Percentiles rank a stretch among this genome's conserved stretches.
phyloP scores from a whole-genome alignment of 2,329 filamentous ascomycete species.

The Phyllosticta capitalensis region DNA sequence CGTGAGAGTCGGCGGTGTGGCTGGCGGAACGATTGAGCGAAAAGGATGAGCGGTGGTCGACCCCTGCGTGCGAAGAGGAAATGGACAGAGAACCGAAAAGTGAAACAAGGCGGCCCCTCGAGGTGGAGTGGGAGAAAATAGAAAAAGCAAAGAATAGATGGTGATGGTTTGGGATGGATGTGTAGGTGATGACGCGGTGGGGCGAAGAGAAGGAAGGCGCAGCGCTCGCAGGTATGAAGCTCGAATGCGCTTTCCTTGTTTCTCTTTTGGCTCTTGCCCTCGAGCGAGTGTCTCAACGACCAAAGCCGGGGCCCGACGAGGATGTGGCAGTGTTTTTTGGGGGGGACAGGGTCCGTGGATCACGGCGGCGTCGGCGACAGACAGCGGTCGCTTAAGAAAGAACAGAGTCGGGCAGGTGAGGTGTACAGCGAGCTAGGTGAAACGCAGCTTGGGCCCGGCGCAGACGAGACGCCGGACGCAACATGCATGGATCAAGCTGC shows the following conservation, averaged over 20 bases:
- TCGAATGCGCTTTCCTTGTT: not conserved
- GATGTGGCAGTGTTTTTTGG: constrained; percentile 7
- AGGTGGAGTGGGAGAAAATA: not conserved
- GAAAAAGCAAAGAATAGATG: constrained; percentile 1
- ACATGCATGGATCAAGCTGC: constrained; percentile 12
- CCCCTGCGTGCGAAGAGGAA: constrained; percentile 1
- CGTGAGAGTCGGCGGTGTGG: constrained; percentile 9
- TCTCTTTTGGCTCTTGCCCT: not conserved
- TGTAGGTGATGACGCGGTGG: too few species aligned
- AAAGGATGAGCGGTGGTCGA: not conserved
- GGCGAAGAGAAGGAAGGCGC: too few species aligned
- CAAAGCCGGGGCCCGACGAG: constrained; percentile 9
- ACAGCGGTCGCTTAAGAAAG: constrained; percentile 13
- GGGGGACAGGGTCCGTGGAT: constrained; percentile 12
- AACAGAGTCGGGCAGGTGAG: not conserved
- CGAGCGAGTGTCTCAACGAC: constrained; percentile 1
- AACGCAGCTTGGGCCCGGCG: constrained; percentile 11
- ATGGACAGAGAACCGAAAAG: not conserved
- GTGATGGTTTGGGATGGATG: too few species aligned
- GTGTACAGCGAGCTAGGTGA: constrained; percentile 9
- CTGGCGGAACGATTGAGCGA: not conserved
- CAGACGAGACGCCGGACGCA: constrained; percentile 11
- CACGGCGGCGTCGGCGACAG: constrained; percentile 12
- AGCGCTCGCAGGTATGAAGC: too few species aligned
- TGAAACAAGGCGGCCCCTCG: constrained; percentile 5